Base-by-base conservation (phyloP, 2,329 filamentous ascomycete species). In the Fusarium graminum region DNA sequence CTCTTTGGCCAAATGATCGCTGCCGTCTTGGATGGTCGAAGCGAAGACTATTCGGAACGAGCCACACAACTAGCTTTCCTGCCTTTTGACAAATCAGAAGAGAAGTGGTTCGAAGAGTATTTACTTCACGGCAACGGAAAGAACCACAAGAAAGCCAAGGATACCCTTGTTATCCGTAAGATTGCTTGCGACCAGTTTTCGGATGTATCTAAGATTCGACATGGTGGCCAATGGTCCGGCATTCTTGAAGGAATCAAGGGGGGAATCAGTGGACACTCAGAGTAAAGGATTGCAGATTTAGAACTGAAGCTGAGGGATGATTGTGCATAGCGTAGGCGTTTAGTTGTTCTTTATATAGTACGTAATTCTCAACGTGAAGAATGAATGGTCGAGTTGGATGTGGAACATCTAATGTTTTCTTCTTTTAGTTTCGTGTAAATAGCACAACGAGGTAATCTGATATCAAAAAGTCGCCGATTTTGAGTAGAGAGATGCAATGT, bases 161-260 rank as follows among this genome's bases (percentile, higher is more conserved):
- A 94, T 70, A 92, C 90, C 1, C 81, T 93, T 2, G 82, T 93
- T 68, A 90, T 93, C 83, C 86, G 91, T 68, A 87, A 85, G 63
- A 88, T 95, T 63, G 88, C 89, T 2, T 89, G 84, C 12, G 90
- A 91, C 13, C 86, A 82, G 56, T 81, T 88, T 53, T 74, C 75
- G 3, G 84, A 86, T 14, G 74, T 83, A 5, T 73, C 78, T 5
- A 79, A 84, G 55, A 80, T 82, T 61, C 75, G 75, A 44, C 69
- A 78, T 6, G 79, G 79, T 43, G 80, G 81, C 0, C 77, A 80
- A 12, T 86, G 83, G 84, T 81, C 78, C 14, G 78, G 80, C 4
- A 78, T 86, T 9, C 65, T 86, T 4, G 83, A 86, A 52, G 84
- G 83, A 0, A 82, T 86, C 68, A 84, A 80, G 74, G 77, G 76